phyloP scores from a whole-genome alignment of 2,329 filamentous ascomycete genomes.

The Aspergillus ustus region DNA sequence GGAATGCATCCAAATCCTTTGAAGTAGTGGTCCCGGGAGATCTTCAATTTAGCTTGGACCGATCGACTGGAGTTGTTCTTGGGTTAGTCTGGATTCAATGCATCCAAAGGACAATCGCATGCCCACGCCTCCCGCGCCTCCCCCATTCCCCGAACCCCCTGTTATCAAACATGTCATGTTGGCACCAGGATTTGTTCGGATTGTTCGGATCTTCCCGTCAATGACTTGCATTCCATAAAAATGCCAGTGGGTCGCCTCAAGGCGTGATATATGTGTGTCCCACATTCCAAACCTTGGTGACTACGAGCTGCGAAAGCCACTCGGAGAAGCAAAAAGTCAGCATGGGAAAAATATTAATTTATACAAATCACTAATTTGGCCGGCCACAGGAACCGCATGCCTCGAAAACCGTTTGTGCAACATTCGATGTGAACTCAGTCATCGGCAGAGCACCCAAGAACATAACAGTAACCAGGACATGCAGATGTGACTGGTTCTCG shows the following conservation, averaged over 20 bases:
- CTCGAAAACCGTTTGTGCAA: slow-evolving; percentile 23
- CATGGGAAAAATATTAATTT: slow-evolving; percentile 4
- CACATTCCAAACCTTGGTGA: slow-evolving; percentile 8
- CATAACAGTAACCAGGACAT: not conserved
- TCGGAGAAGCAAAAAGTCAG: slow-evolving; percentile 5
- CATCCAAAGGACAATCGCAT: slow-evolving; percentile 26
- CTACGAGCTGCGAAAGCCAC: slow-evolving; percentile 13
- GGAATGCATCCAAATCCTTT: slow-evolving; percentile 16
- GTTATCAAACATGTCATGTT: slow-evolving; percentile 30
- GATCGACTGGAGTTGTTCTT: slow-evolving; percentile 24
- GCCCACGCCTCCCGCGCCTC: slow-evolving; percentile 18
- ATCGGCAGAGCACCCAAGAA: slow-evolving; percentile 9
- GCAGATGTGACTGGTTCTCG: slow-evolving; percentile 26
- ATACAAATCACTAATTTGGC: not conserved
- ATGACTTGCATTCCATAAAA: slow-evolving; percentile 28
- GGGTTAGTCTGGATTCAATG: slow-evolving; percentile 23
- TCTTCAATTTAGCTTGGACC: slow-evolving; percentile 29
- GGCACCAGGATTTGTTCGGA: slow-evolving; percentile 19
- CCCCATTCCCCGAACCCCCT: slow-evolving; percentile 15
- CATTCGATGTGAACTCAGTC: slow-evolving; percentile 18
- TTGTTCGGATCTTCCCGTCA: slow-evolving; percentile 31
- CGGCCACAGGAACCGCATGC: slow-evolving; percentile 11
- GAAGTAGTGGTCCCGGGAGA: slow-evolving; percentile 26
- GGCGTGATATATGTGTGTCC: slow-evolving; percentile 23
- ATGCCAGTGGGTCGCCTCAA: slow-evolving; percentile 13